Evolutionary conservation across 106 monocot species (phyloP).

Genomic region (Gastrodia elata): DNA sequence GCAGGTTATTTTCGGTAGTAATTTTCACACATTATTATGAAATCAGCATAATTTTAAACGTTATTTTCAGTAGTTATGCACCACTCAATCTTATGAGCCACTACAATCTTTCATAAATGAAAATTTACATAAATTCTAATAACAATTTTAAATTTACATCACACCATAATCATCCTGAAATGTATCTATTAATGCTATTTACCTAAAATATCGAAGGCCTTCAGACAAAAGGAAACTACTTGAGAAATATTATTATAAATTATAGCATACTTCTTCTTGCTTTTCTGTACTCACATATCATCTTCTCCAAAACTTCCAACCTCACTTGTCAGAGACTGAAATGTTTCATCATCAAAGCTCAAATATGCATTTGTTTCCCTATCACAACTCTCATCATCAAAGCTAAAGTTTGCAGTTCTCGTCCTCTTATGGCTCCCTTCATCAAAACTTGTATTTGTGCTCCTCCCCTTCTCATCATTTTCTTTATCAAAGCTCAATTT

Average conservation of each 20-base stretch:
- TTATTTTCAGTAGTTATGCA: too few species aligned
- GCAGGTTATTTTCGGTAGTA: too few species aligned
- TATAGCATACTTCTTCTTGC: background rate
- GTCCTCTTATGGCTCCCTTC: background rate
- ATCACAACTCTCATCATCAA: background rate
- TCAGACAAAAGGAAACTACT: too few species aligned
- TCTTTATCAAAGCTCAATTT: background rate
- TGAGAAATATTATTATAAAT: background rate
- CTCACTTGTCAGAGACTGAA: background rate
- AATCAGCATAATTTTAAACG: too few species aligned
- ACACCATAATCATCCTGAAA: too few species aligned
- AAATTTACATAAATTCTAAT: too few species aligned
- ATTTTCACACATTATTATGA: too few species aligned
- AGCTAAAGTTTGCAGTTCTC: background rate
- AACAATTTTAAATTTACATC: too few species aligned
- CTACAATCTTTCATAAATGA: too few species aligned
- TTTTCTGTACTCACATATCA: background rate
- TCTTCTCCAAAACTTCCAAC: background rate
- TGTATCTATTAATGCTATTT: too few species aligned
- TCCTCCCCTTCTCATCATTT: background rate
- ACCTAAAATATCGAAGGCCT: too few species aligned
- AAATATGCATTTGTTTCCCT: background rate
- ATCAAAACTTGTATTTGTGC: background rate
- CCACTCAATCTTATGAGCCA: too few species aligned
- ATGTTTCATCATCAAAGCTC: slow-evolving; percentile 4